Conservation (phyloP, 176 grass and related monocot species). For the Miscanthus lutarioriparius region DNA sequence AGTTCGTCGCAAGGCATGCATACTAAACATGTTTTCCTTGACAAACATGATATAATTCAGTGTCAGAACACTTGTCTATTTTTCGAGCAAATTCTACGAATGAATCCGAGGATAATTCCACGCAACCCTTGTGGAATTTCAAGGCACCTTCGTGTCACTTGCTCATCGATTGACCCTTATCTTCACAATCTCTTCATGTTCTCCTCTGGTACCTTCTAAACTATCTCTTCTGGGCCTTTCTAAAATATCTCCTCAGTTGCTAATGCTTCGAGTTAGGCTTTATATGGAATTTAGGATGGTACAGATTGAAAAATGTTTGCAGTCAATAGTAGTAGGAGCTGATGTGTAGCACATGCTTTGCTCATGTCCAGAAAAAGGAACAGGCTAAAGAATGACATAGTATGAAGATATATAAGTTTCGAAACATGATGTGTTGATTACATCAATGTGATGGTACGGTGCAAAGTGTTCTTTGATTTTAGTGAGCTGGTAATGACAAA, state of each 20-base stretch:
- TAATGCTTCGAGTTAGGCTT: background rate
- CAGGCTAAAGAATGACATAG: background rate
- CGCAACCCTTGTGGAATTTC: background rate
- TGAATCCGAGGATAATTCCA: background rate
- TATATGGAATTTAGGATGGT: background rate
- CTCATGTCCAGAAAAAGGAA: background rate
- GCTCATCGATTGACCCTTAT: background rate
- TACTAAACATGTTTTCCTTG: background rate
- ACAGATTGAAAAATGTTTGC: background rate
- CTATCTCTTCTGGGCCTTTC: background rate
- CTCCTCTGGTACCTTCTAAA: constrained; percentile 23
- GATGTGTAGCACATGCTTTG: background rate
- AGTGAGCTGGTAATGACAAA: background rate
- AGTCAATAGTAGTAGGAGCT: background rate
- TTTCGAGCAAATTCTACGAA: background rate
- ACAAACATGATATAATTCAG: background rate
- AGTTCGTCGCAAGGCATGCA: background rate
- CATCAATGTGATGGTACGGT: background rate
- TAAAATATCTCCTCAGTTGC: background rate
- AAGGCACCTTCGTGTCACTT: constrained; percentile 20
- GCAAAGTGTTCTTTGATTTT: background rate
- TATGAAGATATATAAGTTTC: background rate
- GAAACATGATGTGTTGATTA: background rate
- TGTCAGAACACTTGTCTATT: background rate
- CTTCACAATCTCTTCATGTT: background rate